Evolutionary conservation across 768 basidiomycete genomes (phyloP).

Genomic region (Lactifluus hygrophoroides): DNA sequence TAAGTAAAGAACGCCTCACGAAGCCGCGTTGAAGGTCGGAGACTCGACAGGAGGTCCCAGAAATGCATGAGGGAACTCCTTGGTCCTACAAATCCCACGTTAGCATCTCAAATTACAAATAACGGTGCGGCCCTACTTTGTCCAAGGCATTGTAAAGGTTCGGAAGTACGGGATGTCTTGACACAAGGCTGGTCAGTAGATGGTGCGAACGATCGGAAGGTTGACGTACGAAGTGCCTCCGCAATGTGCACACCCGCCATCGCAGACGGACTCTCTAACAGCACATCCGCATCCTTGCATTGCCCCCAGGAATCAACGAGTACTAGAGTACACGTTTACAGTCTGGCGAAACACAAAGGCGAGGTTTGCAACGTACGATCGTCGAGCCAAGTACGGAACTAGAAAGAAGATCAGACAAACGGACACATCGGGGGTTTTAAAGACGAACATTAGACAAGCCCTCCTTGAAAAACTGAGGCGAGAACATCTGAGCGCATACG

Average conservation of each 20-base stretch:
- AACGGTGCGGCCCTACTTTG: slow-evolving; percentile 31
- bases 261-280: slow-evolving; percentile 58
- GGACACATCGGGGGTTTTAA: not conserved
- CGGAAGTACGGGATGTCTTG: slow-evolving; percentile 57
- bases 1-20: slow-evolving; percentile 30
- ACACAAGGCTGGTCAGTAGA: not conserved
- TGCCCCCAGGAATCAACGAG: slow-evolving; percentile 53
- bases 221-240: slow-evolving; percentile 45
- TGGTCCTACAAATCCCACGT: slow-evolving; percentile 31
- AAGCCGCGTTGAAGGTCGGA: slow-evolving; percentile 50
- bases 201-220: not conserved
- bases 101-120: not conserved
- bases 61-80: slow-evolving; percentile 58
- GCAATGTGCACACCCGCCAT: slow-evolving; percentile 70
- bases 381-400: slow-evolving; percentile 62
- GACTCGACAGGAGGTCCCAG: slow-evolving; percentile 54
- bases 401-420: slow-evolving; percentile 4
- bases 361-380: slow-evolving; percentile 33
- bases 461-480: slow-evolving; percentile 62
- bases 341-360: not conserved
- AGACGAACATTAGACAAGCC: slow-evolving; percentile 43
- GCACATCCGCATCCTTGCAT: slow-evolving; percentile 55
- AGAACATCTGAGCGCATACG: slow-evolving; percentile 45
- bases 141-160: slow-evolving; percentile 57
- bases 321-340: slow-evolving; percentile 29